Evolutionary conservation across 2,329 filamentous ascomycete species (phyloP), one percentile per base, ranked within the genome.

Genomic region (Exophiala oligosperma): DNA sequence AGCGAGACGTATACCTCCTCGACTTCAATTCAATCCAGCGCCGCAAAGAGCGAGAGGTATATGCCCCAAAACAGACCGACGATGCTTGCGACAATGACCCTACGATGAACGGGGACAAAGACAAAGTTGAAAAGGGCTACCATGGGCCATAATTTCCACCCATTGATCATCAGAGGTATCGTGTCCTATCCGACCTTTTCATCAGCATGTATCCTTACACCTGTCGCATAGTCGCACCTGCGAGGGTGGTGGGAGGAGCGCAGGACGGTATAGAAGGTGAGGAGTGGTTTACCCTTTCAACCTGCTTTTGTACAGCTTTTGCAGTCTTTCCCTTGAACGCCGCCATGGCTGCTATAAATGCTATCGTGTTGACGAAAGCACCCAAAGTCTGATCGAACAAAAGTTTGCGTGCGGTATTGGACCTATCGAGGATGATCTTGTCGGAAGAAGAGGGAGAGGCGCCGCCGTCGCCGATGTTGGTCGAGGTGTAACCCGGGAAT

Each of bases 401-500:
- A 58, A 86, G 80, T 65, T 87, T 87, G 62, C 77, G 77, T 32
- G 79, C 66, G 2, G 81, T 80, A 65, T 84, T 85, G 56, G 67
- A 69, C 52, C 78, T 35, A 9, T 35, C 32, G 8, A 35, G 72
- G 67, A 76, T 77, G 26, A 73, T 60, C 62, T 54, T 62, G 23
- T 60, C 57, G 5, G 40, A 59, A 17, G 43, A 50, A 17, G 17
- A 17, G 17, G 17, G 17, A 17, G 17, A 17, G 17, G 17, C 17
- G 17, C 17, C 17, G 17, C 17, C 17, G 17, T 17, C 17, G 17
- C 17, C 17, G 17, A 17, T 17, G 17, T 17, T 17, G 9, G 54
- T 49, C 11, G 48, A 21, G 28, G 35, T 11, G 21, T 54, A 41
- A 37, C 88, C 87, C 0, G 92, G 92, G 69, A 91, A 95, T 2